Evolutionary conservation across 768 basidiomycete genomes (phyloP), one percentile per base, ranked within the genome.

Genomic region (Phlegmacium glaucopus): DNA sequence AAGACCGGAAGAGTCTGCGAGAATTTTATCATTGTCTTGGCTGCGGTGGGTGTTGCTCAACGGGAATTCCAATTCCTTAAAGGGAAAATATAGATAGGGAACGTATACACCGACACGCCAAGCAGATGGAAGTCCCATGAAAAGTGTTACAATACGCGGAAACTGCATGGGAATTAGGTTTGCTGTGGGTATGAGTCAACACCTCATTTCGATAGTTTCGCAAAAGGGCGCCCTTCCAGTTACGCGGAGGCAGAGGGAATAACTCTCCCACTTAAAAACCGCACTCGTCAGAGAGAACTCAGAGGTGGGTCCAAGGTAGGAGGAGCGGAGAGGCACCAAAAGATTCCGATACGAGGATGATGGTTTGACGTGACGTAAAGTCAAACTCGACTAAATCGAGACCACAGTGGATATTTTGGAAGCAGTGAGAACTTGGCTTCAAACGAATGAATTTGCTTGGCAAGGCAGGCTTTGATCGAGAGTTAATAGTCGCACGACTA

Each of bases 191-290:
- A 42, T 41, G 27, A 42, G 39, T 34, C 47, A 42, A 35, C 35
- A 26, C 15, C 17, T 16, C n/a, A n/a, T 39, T 45, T 45, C 35
- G 32, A 39, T 39, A 52, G 37, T 30, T 42, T 26, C 27, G 44
- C 32, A 15, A 40, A 30, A 44, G 46, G 36, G 44, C 40, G 37
- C 41, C 26, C 41, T 16, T 26, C 28, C 36, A 17, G 30, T 38
- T 32, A 18, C 39, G 46, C 53, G 49, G 53, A 22, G 40, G 40
- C 42, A 48, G 47, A 48, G 47, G n/a, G 11, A 15, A 13, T n/a
- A 34, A 16, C 11, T 28, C 6, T 28, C 35, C 27, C 13, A n/a
- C 11, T 34, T 34, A 34, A 34, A 3, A n/a, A 34, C 32, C 16
- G 32, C 29, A 28, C 28, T 48, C 39, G 47, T n/a, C 26, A 17